A percentile compares a stretch with the other conserved stretches of the same genome.
Conservation (phyloP, 768 basidiomycete genomes). For the Mycena pura region DNA sequence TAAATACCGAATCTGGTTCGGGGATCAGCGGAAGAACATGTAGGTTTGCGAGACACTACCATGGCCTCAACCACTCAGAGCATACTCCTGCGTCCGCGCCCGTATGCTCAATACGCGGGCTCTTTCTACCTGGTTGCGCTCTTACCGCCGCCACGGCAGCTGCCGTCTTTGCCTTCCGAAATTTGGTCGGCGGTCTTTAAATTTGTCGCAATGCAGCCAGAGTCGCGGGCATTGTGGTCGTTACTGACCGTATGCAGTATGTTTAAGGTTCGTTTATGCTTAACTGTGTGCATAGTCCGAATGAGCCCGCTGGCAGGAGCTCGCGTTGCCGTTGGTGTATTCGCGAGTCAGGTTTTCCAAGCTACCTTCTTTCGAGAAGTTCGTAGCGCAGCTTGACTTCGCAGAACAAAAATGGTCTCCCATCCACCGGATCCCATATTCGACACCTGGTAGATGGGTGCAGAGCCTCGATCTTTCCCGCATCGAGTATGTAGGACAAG, state of each 20-base stretch:
- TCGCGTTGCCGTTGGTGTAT: conserved; percentile 73
- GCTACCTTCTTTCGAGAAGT: conserved; percentile 55
- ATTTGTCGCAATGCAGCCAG: conserved; percentile 33
- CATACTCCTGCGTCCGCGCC: conserved; percentile 71
- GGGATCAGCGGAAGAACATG: no score
- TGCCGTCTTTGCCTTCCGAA: conserved; percentile 69
- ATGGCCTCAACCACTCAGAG: conserved; percentile 39
- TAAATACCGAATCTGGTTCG: not conserved
- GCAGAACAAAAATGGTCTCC: conserved; percentile 89
- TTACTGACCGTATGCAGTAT: conserved; percentile 50
- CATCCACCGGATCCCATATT: conserved; percentile 85
- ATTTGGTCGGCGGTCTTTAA: conserved; percentile 72
- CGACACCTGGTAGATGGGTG: conserved; percentile 89
- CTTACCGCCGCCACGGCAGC: conserved; percentile 58
- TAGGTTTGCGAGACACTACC: no score
- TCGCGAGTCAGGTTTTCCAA: conserved; percentile 54
- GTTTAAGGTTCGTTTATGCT: conserved; percentile 48
- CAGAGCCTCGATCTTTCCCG: conserved; percentile 74
- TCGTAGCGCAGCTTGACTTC: conserved; percentile 60
- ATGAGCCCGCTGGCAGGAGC: conserved; percentile 51
- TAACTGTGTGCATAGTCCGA: not conserved
- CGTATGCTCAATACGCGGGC: conserved; percentile 65
- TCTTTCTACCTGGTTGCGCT: conserved; percentile 72
- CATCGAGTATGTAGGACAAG: conserved; percentile 49
- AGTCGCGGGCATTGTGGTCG: conserved; percentile 37